Conservation (phyloP, 139 green algal genomes). For the Chlamydomonas sp. region DNA sequence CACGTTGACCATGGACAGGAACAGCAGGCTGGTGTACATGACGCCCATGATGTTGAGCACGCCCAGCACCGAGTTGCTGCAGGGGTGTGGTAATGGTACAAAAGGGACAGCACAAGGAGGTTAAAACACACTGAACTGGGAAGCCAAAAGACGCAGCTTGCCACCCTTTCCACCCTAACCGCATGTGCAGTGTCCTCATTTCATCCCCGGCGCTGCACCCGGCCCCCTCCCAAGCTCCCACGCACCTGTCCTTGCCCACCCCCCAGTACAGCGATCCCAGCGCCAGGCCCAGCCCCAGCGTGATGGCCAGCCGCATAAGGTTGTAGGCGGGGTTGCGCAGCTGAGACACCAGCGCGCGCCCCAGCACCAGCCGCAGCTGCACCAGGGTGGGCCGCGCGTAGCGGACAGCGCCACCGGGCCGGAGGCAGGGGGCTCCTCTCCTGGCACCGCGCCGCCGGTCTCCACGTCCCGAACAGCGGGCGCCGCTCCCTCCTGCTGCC, state of each 20-base stretch:
- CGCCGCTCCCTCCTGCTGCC: too few species aligned
- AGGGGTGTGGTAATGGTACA: too few species aligned
- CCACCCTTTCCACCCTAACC: too few species aligned
- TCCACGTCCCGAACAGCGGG: too few species aligned
- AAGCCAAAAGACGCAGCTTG: neutral
- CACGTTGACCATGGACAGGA: conserved; percentile 42
- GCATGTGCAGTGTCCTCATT: too few species aligned
- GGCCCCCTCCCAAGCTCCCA: too few species aligned
- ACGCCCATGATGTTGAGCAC: conserved; percentile 72
- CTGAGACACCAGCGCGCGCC: conserved; percentile 17
- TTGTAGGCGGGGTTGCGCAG: conserved; percentile 27
- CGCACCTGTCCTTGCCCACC: neutral
- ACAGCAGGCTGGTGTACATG: conserved; percentile 56
- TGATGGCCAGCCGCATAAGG: conserved; percentile 1
- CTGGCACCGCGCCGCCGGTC: neutral
- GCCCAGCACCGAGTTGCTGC: conserved; percentile 10
- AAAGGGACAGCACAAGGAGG: neutral
- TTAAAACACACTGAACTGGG: neutral
- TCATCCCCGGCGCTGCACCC: too few species aligned
- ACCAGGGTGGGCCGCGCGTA: neutral
- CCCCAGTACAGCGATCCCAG: conserved; percentile 24
- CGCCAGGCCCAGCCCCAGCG: neutral
- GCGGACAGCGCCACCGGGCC: neutral
- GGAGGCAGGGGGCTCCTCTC: neutral
- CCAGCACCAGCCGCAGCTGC: conserved; percentile 31